These are phyloP conservation scores for Lactarius hatsudake DNA, from an alignment of 768 basidiomycete genomes.

Conservation along the genomic window DNA sequence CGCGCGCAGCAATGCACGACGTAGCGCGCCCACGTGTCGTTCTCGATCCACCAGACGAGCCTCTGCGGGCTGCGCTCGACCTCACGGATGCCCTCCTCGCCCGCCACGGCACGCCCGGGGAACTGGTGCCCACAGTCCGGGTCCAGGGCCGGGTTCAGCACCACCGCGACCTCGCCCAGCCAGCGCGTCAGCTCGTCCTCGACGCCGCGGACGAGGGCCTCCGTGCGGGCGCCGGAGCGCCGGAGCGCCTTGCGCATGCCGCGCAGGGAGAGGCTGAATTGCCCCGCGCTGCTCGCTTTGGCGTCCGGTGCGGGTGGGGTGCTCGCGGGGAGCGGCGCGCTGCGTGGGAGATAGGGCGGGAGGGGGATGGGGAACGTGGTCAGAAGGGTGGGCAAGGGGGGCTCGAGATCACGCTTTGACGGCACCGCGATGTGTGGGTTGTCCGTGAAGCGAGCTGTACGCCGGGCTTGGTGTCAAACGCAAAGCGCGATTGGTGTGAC, in stretches of 20 bases:
- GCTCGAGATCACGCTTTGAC: conserved; percentile 50
- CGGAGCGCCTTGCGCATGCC: conserved; percentile 71
- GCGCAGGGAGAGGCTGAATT: conserved; percentile 72
- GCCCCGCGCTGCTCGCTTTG: conserved; percentile 67
- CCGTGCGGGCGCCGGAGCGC: conserved; percentile 54
- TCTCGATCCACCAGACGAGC: conserved; percentile 68
- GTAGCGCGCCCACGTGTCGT: conserved; percentile 75
- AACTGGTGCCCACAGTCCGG: conserved; percentile 31
- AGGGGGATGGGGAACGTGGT: conserved; percentile 77
- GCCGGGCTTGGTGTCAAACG: neutral
- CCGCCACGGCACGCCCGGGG: conserved; percentile 50
- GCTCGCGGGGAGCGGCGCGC: conserved; percentile 48
- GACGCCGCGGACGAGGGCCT: conserved; percentile 63
- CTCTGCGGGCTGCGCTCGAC: conserved; percentile 61
- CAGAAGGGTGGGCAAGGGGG: conserved; percentile 42
- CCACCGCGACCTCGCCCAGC: conserved; percentile 56
- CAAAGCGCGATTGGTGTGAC: neutral
- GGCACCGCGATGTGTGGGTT: conserved; percentile 74
- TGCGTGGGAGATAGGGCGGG: conserved; percentile 66
- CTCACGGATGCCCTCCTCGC: conserved; percentile 57
- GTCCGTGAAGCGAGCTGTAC: conserved; percentile 63
- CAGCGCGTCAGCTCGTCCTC: conserved; percentile 63
- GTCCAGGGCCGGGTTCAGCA: conserved; percentile 51
- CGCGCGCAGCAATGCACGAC: conserved; percentile 81
- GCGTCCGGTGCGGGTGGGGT: conserved; percentile 35